These are phyloP conservation scores for Penicillium sp. DNA, from an alignment of 2,329 filamentous ascomycete genomes.

Conservation along the genomic window DNA sequence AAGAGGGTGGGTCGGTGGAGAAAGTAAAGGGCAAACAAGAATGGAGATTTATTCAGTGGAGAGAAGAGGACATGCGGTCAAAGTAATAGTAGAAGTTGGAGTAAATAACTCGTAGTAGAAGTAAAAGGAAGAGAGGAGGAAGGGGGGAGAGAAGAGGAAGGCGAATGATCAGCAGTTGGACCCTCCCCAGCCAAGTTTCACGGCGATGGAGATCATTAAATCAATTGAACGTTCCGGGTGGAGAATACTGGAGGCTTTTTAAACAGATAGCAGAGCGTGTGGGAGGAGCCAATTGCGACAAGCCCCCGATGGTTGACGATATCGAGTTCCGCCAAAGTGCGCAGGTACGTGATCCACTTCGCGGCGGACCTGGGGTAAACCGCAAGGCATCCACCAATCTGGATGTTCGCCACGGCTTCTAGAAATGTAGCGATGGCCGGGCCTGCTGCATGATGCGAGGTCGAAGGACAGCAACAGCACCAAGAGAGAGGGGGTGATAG, in stretches of 20 bases:
- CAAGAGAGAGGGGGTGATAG: conserved; percentile 21
- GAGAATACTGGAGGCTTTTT: conserved; percentile 25
- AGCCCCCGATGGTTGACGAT: conserved; percentile 27
- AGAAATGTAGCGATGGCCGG: conserved; percentile 24
- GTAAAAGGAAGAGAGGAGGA: conserved; percentile 2
- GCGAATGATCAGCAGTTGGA: conserved; percentile 20
- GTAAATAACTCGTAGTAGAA: background rate
- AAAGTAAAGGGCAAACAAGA: background rate
- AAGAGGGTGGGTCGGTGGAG: background rate
- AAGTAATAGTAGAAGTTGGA: background rate
- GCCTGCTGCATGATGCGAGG: conserved; percentile 13
- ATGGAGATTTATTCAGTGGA: background rate
- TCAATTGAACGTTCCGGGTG: conserved; percentile 8
- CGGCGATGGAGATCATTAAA: conserved; percentile 24
- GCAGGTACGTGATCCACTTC: conserved; percentile 28
- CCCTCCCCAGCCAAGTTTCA: conserved; percentile 21
- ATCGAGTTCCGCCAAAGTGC: conserved; percentile 23
- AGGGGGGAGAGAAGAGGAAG: conserved; percentile 5
- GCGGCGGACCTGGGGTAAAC: conserved; percentile 35
- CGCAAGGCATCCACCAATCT: conserved; percentile 24
- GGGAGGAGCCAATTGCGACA: conserved; percentile 28
- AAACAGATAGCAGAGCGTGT: conserved; percentile 19
- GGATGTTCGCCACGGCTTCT: conserved; percentile 20
- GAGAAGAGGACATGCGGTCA: background rate
- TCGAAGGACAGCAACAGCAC: background rate